Conservation (phyloP, 2,329 filamentous ascomycete genomes). For the Pestalotiopsis sp. region DNA sequence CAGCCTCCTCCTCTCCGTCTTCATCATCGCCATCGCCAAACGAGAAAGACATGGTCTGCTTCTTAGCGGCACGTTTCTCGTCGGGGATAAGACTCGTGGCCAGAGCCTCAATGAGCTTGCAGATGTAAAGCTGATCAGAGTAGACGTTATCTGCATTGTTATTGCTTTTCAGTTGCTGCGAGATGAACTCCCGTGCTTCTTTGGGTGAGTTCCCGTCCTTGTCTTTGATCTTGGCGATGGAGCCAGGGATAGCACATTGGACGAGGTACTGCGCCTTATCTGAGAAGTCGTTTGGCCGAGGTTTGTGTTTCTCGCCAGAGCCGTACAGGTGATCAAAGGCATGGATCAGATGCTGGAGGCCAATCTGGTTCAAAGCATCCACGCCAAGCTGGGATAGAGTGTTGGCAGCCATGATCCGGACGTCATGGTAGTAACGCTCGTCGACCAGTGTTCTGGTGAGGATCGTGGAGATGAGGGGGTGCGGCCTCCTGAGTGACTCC, state of each 20-base stretch:
- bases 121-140: slow-evolving; percentile 89
- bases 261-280: slow-evolving; percentile 85
- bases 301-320: slow-evolving; percentile 75
- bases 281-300: slow-evolving; percentile 86
- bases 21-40: slow-evolving; percentile 44
- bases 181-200: slow-evolving; percentile 78
- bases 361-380: slow-evolving; percentile 71
- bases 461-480: slow-evolving; percentile 85
- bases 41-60: slow-evolving; percentile 46
- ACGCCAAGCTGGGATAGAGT: slow-evolving; percentile 77
- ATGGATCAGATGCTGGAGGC: slow-evolving; percentile 81
- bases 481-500: slow-evolving; percentile 54
- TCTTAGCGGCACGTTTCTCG: slow-evolving; percentile 38
- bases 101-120: slow-evolving; percentile 70
- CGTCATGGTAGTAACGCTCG: slow-evolving; percentile 88
- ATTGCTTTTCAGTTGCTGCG: slow-evolving; percentile 90
- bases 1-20: slow-evolving; percentile 41
- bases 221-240: slow-evolving; percentile 79
- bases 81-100: slow-evolving; percentile 60
- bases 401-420: slow-evolving; percentile 82
- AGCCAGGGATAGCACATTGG: slow-evolving; percentile 79
- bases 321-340: slow-evolving; percentile 90
- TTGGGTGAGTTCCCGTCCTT: slow-evolving; percentile 75
- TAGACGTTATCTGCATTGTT: slow-evolving; percentile 90
- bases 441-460: slow-evolving; percentile 90